phyloP scores from a whole-genome alignment of 768 basidiomycete species.

The Tulasnella sp. region DNA sequence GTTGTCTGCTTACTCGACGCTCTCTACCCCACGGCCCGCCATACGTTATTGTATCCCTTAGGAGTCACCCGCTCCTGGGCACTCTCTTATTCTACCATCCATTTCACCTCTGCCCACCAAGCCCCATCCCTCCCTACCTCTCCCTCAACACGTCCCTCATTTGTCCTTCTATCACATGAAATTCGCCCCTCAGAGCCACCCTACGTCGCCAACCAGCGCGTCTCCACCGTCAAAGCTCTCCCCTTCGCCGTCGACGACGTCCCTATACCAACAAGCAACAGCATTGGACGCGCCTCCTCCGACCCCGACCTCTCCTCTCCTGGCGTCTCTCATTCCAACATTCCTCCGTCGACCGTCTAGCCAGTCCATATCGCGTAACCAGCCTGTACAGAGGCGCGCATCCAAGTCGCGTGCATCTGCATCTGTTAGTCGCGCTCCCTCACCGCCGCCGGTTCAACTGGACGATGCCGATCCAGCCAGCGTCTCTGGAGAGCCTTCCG shows the following conservation, averaged over 20 bases:
- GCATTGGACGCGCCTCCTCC: neutral
- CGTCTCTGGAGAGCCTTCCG: neutral
- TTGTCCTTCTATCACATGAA: neutral
- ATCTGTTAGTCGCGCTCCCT: neutral
- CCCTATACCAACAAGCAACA: neutral
- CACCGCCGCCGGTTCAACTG: neutral
- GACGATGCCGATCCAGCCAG: neutral
- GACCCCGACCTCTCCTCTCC: slow-evolving; percentile 1
- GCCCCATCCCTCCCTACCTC: neutral
- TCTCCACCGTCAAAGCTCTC: neutral
- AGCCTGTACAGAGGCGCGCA: neutral
- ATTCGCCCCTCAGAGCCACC: neutral
- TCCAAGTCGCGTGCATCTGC: neutral
- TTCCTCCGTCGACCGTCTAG: slow-evolving; percentile 1
- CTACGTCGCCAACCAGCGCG: neutral
- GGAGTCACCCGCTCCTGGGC: neutral
- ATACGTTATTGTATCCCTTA: too few relatives aligned
- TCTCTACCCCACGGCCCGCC: too few relatives aligned
- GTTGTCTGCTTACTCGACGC: too few relatives aligned
- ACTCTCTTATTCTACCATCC: neutral
- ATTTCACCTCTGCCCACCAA: neutral
- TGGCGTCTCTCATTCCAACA: neutral
- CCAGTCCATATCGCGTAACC: neutral
- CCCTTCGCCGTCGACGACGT: too few relatives aligned
- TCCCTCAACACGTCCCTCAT: too few relatives aligned